Percentiles rank a stretch among this genome's conserved stretches.
phyloP scores from a whole-genome alignment of 129 eudicot species.

The Glebionis coronaria region DNA sequence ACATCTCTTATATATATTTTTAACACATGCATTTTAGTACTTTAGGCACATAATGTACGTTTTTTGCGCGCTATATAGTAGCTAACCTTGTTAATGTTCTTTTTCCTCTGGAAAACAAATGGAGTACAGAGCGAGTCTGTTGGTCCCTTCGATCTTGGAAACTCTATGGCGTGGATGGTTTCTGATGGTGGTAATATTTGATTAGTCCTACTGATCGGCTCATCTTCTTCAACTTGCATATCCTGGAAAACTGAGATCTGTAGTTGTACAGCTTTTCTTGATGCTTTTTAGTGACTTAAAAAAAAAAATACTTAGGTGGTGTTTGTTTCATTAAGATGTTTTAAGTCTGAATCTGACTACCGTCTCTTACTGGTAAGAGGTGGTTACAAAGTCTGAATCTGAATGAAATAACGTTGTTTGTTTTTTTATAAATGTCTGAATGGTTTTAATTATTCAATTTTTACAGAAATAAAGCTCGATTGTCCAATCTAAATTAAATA shows the following conservation, averaged over 20 bases:
- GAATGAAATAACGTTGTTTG: too few species aligned
- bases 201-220: slow-evolving; percentile 19
- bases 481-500: too few species aligned
- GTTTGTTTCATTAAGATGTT: too few species aligned
- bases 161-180: slow-evolving; percentile 32
- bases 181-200: slow-evolving; percentile 27
- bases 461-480: too few species aligned
- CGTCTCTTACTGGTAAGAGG: too few species aligned
- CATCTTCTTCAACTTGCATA: slow-evolving; percentile 6
- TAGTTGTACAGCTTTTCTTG: slow-evolving; percentile 11
- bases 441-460: too few species aligned
- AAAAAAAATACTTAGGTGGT: too few species aligned
- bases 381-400: too few species aligned
- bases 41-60: not conserved
- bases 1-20: not conserved
- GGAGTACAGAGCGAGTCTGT: slow-evolving; percentile 51
- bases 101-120: slow-evolving; percentile 1
- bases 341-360: too few species aligned
- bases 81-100: slow-evolving; percentile 15
- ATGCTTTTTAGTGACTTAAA: slow-evolving; percentile 10
- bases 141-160: slow-evolving; percentile 57
- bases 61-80: not conserved
- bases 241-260: slow-evolving; percentile 18
- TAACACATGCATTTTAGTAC: not conserved
- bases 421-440: too few species aligned